phyloP scores from a whole-genome alignment of 2,329 filamentous ascomycete species.

The Microdochium trichocladiopsis region DNA sequence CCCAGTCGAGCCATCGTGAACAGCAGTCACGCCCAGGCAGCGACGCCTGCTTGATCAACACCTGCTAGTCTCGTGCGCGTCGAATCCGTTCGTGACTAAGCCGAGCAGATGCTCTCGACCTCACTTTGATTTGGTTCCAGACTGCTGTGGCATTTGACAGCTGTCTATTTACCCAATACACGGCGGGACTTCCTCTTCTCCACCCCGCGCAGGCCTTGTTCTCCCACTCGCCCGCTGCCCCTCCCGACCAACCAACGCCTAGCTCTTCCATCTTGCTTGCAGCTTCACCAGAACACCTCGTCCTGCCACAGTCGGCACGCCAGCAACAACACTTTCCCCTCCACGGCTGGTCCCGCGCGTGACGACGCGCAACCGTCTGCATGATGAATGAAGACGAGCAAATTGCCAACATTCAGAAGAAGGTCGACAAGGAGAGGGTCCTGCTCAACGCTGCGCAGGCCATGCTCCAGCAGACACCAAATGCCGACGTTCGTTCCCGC shows the following conservation, averaged over 20 bases:
- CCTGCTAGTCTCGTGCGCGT: neutral
- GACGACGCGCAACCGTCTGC: slow-evolving; percentile 29
- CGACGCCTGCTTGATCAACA: too few species aligned
- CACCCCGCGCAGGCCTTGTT: neutral
- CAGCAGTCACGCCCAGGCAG: too few species aligned
- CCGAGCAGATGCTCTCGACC: neutral
- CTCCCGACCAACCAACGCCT: neutral
- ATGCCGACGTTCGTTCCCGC: slow-evolving; percentile 81
- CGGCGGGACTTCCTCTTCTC: neutral
- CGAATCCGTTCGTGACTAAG: too few species aligned
- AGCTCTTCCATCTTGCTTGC: neutral
- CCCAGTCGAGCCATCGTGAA: neutral
- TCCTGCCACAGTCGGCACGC: neutral
- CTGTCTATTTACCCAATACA: neutral
- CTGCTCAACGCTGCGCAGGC: slow-evolving; percentile 90
- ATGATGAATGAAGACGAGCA: slow-evolving; percentile 59
- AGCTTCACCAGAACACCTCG: neutral
- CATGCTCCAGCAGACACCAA: slow-evolving; percentile 94
- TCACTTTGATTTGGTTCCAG: neutral
- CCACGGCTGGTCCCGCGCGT: slow-evolving; percentile 21
- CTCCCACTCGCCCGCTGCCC: neutral
- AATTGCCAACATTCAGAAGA: slow-evolving; percentile 78
- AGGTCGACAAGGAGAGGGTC: slow-evolving; percentile 96
- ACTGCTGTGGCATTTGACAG: neutral
- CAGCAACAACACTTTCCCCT: neutral